Evolutionary conservation across 164 flowering plant genomes (phyloP), one percentile per base, ranked within the genome.

Genomic region (Aristolochia contorta): DNA sequence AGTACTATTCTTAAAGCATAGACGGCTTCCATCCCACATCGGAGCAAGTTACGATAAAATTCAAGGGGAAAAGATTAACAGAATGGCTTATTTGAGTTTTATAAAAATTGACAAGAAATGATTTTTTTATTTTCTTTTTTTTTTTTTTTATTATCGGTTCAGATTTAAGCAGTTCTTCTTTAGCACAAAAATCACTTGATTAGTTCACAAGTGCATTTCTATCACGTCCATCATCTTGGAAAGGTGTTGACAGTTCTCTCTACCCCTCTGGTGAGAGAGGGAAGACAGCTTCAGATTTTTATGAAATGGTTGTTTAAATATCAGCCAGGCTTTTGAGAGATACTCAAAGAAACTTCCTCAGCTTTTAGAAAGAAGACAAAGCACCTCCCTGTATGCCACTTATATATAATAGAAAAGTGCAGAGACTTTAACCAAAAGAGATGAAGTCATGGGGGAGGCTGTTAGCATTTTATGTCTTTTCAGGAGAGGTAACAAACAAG

Each of bases 331-430:
- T 32, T 56, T 56, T 12, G 14, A 37, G 24, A 56, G 45, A 20
- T 6, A 33, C 32, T 13, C 45, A 27, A 30, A 30, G 25, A 16
- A 2, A 27, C 30, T 27, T 56, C 16, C 45, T 0, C 21, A 33
- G 32, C 58, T 56, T 43, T 58, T 58, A 14, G 25, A 43, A 58
- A 58, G 60, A 58, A 41, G 49, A 58, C 60, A 58, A 58, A 43
- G 18, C 30, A 37, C 60, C 60, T 58, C 49, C 49, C 60, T 43
- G 60, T 37, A 32, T n/a, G 46, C 60, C 49, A 58, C 60, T 58
- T 37, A 19, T 16, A 13, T 58, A 21, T 18, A 56, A 56, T 32
- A 56, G 43, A 56, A 32, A 56, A 56, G 58, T 30, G 21, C 13
- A 33, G 45, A 30, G 58, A 56, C 45, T 56, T 56, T 56, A 56